Percentiles rank a stretch among this genome's conserved stretches.
These are phyloP conservation scores for Pleurotus pulmonarius DNA, from an alignment of 768 basidiomycete genomes.

Conservation along the genomic window DNA sequence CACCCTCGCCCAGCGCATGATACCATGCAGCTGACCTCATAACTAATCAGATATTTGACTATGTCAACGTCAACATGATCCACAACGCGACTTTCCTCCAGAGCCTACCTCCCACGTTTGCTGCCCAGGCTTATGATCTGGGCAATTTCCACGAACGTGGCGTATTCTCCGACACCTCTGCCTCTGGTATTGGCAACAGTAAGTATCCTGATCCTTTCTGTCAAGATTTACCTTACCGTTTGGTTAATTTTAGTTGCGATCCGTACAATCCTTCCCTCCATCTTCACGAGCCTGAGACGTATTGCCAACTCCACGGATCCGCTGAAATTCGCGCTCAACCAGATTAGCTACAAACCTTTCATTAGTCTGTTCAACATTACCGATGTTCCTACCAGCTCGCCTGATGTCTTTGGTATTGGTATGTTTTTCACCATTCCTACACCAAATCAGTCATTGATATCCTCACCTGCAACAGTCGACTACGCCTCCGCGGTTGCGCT, in stretches of 20 bases:
- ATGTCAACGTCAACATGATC: constrained; percentile 49
- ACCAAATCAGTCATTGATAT: background rate
- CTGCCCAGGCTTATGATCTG: constrained; percentile 41
- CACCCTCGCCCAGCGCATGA: background rate
- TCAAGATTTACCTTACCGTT: background rate
- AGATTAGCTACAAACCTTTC: constrained; percentile 56
- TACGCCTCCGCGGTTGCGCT: constrained; percentile 41
- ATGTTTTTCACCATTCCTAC: constrained; percentile 5
- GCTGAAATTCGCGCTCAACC: constrained; percentile 41
- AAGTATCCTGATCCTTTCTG: background rate
- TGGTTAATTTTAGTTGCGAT: constrained; percentile 38
- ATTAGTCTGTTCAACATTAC: constrained; percentile 58
- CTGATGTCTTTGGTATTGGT: constrained; percentile 39
- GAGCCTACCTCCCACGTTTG: constrained; percentile 29
- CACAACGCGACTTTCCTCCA: constrained; percentile 44
- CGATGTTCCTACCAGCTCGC: constrained; percentile 31
- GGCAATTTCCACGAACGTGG: constrained; percentile 56
- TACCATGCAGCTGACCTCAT: background rate
- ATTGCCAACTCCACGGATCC: constrained; percentile 39
- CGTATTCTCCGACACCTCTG: constrained; percentile 35
- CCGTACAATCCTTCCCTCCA: constrained; percentile 41
- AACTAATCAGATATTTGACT: constrained; percentile 39
- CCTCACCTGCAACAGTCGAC: constrained; percentile 20
- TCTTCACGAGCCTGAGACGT: constrained; percentile 36
- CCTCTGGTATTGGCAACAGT: constrained; percentile 47